Conservation (phyloP, 495 filamentous ascomycete genomes). For the Neurospora sp. region DNA sequence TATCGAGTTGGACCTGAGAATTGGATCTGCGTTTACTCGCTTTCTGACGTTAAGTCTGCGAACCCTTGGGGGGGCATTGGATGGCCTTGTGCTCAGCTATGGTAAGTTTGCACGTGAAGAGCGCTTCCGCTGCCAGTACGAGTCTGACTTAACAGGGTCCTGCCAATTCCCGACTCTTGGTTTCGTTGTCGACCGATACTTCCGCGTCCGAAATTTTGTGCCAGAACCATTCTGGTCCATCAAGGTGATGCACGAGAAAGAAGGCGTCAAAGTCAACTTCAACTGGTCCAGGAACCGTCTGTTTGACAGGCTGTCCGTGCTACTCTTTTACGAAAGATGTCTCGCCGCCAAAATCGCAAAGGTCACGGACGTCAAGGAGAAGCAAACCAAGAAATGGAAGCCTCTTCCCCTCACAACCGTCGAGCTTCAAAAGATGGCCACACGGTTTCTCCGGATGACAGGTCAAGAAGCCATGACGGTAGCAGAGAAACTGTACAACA, state of each 20-base stretch:
- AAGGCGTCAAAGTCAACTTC: constrained; percentile 74
- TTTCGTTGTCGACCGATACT: constrained; percentile 94
- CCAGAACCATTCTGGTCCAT: constrained; percentile 90
- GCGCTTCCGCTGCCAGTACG: not conserved
- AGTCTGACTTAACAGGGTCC: constrained; percentile 48
- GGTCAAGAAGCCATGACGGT: constrained; percentile 81
- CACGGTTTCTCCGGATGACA: constrained; percentile 70
- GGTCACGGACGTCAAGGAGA: constrained; percentile 74
- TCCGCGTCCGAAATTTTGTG: constrained; percentile 84
- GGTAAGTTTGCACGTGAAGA: constrained; percentile 39
- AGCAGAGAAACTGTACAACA: constrained; percentile 84
- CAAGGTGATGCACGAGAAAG: constrained; percentile 67
- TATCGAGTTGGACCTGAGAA: constrained; percentile 86
- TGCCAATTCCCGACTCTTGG: constrained; percentile 96
- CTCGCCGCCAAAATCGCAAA: constrained; percentile 64
- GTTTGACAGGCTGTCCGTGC: constrained; percentile 77
- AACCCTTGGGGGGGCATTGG: constrained; percentile 50
- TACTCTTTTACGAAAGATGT: constrained; percentile 78
- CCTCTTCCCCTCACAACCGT: constrained; percentile 91
- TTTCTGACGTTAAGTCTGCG: constrained; percentile 69
- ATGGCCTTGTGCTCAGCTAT: constrained; percentile 68
- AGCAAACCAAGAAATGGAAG: constrained; percentile 89
- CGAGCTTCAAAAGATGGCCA: constrained; percentile 97
- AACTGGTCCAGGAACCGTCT: constrained; percentile 73
- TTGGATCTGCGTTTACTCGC: constrained; percentile 88